Evolutionary conservation across 768 basidiomycete genomes (phyloP), one percentile per base, ranked within the genome.

Genomic region (Gymnopilus dilepis): DNA sequence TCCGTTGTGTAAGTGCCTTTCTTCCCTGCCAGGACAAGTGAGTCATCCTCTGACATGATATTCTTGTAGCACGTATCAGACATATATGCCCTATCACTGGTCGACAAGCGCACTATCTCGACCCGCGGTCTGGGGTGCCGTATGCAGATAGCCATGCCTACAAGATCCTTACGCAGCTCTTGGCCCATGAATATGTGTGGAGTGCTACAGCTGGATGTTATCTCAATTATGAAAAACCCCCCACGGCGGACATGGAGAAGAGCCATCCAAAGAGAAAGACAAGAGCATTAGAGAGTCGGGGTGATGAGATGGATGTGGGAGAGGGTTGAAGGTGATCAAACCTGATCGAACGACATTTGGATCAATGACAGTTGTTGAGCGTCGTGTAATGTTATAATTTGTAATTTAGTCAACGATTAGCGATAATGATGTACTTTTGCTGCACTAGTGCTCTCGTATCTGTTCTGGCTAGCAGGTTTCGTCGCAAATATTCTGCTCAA

Each of bases 71-170:
- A 24, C 89, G 90, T 15, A 87, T 87, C 0, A 80, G 80, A 17
- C 84, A 82, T 57, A 78, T 73, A 6, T 97, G 95, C 71, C 86
- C 85, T 0, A 85, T 98, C 61, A 96, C 93, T 0, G 96, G 96
- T 2, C 80, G 80, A 42, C 79, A 81, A 4, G 95, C 94, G 0
- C 83, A 77, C 45, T 98, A 98, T 70, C 70, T 85, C 38, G 94
- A 97, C 72, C 95, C 95, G 1, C 78, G 84, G 41, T 89, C 90
- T 0, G 86, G 86, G 9, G 87, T 91, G 6, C 94, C 94, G 0
- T 98, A 86, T 73, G 90, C 93, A 1, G 84, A 89, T 59, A 71
- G 83, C 13, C 75, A 76, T 21, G 93, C 90, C 11, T 97, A 86
- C 71, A 73, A 83, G 43, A 79, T 81, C 7, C 78, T 97, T 51